Evolutionary conservation across 495 filamentous ascomycete species (phyloP), one percentile per base, ranked within the genome.

Genomic region (Penicillium bovifimosum): DNA sequence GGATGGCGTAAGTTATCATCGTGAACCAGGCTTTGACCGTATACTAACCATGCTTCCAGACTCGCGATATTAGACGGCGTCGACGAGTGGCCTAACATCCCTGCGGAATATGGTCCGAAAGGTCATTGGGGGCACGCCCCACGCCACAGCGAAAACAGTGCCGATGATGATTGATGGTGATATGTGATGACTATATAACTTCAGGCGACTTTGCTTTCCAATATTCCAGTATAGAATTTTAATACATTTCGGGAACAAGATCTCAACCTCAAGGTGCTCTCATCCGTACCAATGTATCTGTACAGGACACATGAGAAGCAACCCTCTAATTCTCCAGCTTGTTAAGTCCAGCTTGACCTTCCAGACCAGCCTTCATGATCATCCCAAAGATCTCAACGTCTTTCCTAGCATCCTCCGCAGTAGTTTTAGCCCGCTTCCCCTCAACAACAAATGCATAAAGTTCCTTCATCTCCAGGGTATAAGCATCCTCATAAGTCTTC

Each of bases 401-500:
- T 41, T 70, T 43, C 36, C 42, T 44, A n/a, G 76, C 70, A 69
- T 78, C 76, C 38, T 53, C 51, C 2, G 62, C 54, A 1, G 62
- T 76, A 9, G 76, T 79, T 59, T 80, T 80, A 14, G 66, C 58
- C 9, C 46, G 18, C 58, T 67, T 69, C 1, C 72, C 71, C n/a
- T 68, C 46, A 3, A 64, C 56, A 7, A 70, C 38, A 34, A 63
- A 64, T 7, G 58, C 60, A 47, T 74, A 66, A 14, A 77, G 44
- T 50, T 72, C 66, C 53, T 63, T 65, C 52, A 75, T 53, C 59
- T 79, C 74, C 1, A 64, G 28, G 14, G 74, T 77, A 48, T 73
- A 80, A 11, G 76, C 54, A 60, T 79, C 76, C 52, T 79, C 73
- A 53, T 71, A 80, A 6, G 65, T 68, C 32, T 49, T 55, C 44